Evolutionary conservation across 2,329 filamentous ascomycete genomes (phyloP).

Genomic region (Ascosphaera acerosa): DNA sequence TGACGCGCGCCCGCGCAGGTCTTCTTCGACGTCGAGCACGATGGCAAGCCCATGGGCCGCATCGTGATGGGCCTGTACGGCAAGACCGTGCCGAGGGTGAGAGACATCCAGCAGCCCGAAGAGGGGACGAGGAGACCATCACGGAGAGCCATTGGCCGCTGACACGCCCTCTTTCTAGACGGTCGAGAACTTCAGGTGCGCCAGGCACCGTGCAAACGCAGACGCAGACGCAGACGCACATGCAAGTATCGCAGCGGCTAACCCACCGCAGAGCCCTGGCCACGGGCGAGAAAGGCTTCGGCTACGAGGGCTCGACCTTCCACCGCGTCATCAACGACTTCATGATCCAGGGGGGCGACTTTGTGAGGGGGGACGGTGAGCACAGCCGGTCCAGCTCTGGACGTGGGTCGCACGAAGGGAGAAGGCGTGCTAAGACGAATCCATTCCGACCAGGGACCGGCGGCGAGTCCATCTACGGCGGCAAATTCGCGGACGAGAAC

Average conservation of each 20-base stretch:
- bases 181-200: constrained; percentile 36
- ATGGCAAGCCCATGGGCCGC: constrained; percentile 33
- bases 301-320: constrained; percentile 40
- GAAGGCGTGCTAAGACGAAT: neutral
- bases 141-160: too few species aligned
- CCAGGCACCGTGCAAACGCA: neutral
- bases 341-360: constrained; percentile 47
- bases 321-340: constrained; percentile 46
- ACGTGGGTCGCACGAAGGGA: too few species aligned
- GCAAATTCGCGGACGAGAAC: constrained; percentile 43
- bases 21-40: constrained; percentile 40
- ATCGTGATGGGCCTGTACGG: constrained; percentile 40
- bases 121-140: too few species aligned
- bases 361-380: constrained; percentile 33
- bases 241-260: constrained; percentile 4
- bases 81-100: constrained; percentile 39
- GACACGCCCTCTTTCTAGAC: too few species aligned
- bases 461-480: constrained; percentile 41
- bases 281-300: constrained; percentile 41
- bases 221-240: constrained; percentile 3
- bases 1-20: constrained; percentile 18
- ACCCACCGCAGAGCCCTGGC: constrained; percentile 24
- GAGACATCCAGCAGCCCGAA: too few species aligned
- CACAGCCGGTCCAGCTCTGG: too few species aligned
- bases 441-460: constrained; percentile 30